These are phyloP conservation scores for Funneliformis caledonium DNA, from an alignment of 371 early-diverging fungal species.

Conservation along the genomic window DNA sequence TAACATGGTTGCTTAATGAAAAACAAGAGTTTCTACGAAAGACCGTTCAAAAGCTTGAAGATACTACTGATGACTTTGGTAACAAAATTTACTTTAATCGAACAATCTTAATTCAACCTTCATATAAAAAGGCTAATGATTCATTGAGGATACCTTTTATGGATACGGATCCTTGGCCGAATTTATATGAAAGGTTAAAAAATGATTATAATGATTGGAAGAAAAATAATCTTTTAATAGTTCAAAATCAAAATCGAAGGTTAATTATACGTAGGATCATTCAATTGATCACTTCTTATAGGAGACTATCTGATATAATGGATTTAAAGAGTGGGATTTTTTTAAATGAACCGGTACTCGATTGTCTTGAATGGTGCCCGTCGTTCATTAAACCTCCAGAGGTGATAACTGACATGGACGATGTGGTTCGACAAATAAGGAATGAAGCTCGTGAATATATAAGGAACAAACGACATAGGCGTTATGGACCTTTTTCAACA, in stretches of 20 bases:
- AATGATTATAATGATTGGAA: background rate
- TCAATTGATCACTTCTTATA: background rate
- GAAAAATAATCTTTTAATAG: background rate
- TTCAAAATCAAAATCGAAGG: background rate
- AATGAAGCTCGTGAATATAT: conserved; percentile 5
- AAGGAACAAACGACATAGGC: background rate
- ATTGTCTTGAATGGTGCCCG: conserved; percentile 19
- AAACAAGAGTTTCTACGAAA: background rate
- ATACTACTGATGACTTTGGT: background rate
- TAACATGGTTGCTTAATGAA: background rate
- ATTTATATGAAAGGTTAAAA: conserved; percentile 7
- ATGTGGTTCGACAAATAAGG: background rate
- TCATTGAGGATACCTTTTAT: background rate
- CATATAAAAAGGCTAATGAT: background rate
- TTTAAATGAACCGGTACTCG: background rate
- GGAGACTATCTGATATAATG: background rate
- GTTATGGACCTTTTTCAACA: background rate
- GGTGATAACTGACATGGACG: background rate
- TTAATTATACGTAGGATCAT: background rate
- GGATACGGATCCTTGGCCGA: conserved; percentile 16
- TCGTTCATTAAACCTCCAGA: conserved; percentile 9
- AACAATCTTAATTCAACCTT: background rate
- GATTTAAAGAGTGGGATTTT: background rate
- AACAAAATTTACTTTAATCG: background rate
- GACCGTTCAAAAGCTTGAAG: background rate